Base-by-base conservation (phyloP, 148 eudicot genomes). In the Rhododendron molle region DNA sequence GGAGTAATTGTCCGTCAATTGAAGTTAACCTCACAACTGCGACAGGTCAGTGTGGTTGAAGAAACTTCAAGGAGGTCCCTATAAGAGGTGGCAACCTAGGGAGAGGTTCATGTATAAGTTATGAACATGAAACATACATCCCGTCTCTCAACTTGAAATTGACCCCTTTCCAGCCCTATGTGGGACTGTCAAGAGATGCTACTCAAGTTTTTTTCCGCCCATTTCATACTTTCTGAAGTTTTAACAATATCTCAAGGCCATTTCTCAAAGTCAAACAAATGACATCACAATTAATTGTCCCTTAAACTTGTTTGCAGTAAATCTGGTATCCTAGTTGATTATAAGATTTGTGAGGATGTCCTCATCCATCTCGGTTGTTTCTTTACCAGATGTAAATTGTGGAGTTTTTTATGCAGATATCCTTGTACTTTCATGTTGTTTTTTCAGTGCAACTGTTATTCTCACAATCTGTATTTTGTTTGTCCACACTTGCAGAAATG, bases 401-500 rank as follows among this genome's bases (percentile, higher is more conserved):
- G 43, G 74, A n/a, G 36, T 44, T 69, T 71, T 60, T 28, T 16
- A 47, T 60, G 58, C 36, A 50, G 38, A n/a, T 50, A 12, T 85
- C 78, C 56, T 50, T 80, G 58, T 44, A 71, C 78, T 54, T 71
- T 49, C 12, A 18, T 43, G 76, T 44, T 16, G 81, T 71, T n/a
- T 32, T 16, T 46, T 44, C 60, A 69, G 34, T 44, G 12, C 28
- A 28, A 36, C 52, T 60, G 38, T 76, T 16, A 28, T 32, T 30
- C 30, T 69, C 38, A 79, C 72, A 5, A 11, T 52, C 2, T 47
- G 43, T 67, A 71, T 81, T 18, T 30, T 60, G 40, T 76, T 34
- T 60, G 40, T 65, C 12, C 30, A 79, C 49, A 15, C 50, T 83
- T 89, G 85, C 94, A 97, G 99, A 85, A 97, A 97, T 84, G 98